Conservation (phyloP, 2,329 filamentous ascomycete genomes). For the Metarhizium album region DNA sequence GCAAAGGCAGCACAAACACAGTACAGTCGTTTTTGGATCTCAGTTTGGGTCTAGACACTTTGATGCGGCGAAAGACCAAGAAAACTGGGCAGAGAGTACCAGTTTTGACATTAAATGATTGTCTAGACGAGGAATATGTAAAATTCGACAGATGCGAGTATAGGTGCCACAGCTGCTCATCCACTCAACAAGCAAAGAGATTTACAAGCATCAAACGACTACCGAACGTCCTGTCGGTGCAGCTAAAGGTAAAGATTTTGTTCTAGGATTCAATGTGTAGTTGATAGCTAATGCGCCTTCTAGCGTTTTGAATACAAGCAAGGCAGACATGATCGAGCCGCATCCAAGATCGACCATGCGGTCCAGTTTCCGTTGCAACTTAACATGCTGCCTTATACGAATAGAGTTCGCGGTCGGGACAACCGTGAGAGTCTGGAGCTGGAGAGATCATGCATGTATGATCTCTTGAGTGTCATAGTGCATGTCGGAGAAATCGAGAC, state of each 20-base stretch:
- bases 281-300: neutral
- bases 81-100: constrained; percentile 37
- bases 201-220: constrained; percentile 75
- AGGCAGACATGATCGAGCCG: constrained; percentile 52
- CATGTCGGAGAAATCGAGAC: constrained; percentile 90
- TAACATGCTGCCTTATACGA: constrained; percentile 86
- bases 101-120: constrained; percentile 50
- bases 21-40: constrained; percentile 87
- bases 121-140: constrained; percentile 78
- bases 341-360: constrained; percentile 78
- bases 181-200: constrained; percentile 68
- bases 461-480: constrained; percentile 80
- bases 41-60: constrained; percentile 71
- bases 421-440: constrained; percentile 45
- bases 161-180: constrained; percentile 70
- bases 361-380: constrained; percentile 79
- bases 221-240: constrained; percentile 82
- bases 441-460: constrained; percentile 63
- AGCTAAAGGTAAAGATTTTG: constrained; percentile 60
- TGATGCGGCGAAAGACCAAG: constrained; percentile 54
- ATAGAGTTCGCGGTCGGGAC: constrained; percentile 44
- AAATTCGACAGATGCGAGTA: constrained; percentile 83
- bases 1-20: constrained; percentile 69
- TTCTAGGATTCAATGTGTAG: neutral
- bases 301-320: constrained; percentile 65